phyloP scores from a whole-genome alignment of 768 basidiomycete genomes.

The Agaricus blazei region DNA sequence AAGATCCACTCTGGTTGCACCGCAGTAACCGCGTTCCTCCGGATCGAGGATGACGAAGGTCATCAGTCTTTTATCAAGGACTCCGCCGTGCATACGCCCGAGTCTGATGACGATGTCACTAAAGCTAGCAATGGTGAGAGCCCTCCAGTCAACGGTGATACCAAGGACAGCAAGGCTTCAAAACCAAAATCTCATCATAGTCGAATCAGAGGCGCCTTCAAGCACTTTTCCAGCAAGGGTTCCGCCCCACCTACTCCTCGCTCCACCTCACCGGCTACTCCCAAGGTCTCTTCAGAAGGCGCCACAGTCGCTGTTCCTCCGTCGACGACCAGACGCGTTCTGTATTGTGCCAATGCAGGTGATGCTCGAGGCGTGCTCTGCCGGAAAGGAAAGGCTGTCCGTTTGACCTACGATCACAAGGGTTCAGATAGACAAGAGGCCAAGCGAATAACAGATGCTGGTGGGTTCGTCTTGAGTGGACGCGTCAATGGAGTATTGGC shows the following conservation, averaged over 20 bases:
- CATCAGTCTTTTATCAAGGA: conserved; percentile 59
- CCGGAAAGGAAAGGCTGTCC: conserved; percentile 83
- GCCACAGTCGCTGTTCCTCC: conserved; percentile 39
- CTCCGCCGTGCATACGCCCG: conserved; percentile 29
- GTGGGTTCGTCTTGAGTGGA: conserved; percentile 98
- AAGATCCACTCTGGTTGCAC: conserved; percentile 97
- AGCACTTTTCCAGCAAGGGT: conserved; percentile 33
- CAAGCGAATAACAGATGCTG: conserved; percentile 95
- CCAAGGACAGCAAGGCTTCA: conserved; percentile 27
- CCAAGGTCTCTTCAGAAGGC: conserved; percentile 26
- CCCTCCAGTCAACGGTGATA: conserved; percentile 26
- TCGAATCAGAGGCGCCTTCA: conserved; percentile 52
- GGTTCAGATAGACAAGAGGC: conserved; percentile 96
- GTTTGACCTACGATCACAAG: conserved; percentile 98
- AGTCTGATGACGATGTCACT: conserved; percentile 26
- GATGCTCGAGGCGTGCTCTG: conserved; percentile 94
- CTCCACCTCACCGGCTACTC: conserved; percentile 27
- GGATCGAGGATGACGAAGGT: conserved; percentile 80
- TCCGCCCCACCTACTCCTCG: conserved; percentile 29
- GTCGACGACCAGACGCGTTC: conserved; percentile 55
- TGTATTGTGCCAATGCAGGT: conserved; percentile 96
- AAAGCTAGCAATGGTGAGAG: conserved; percentile 40
- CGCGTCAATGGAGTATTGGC: conserved; percentile 97
- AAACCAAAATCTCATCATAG: conserved; percentile 39
- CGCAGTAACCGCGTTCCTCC: conserved; percentile 92